Evolutionary conservation across 2,329 filamentous ascomycete genomes (phyloP).

Genomic region (Paecilomyces formosus): DNA sequence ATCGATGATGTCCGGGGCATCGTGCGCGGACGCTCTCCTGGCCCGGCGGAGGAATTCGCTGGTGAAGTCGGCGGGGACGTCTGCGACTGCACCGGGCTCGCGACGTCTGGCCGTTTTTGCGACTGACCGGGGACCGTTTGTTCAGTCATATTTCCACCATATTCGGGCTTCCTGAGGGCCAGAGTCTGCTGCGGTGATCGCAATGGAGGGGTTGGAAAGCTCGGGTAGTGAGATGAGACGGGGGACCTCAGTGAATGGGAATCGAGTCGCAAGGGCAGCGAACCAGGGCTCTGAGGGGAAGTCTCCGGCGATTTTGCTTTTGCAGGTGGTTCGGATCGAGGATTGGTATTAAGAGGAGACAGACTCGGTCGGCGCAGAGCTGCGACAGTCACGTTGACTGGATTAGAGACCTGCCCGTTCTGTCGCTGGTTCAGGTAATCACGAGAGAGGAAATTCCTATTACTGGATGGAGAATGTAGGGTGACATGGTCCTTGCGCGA

Average conservation of each 20-base stretch:
- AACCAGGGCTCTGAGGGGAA: slow-evolving; percentile 17
- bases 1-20: slow-evolving; percentile 75
- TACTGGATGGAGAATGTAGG: slow-evolving; percentile 10
- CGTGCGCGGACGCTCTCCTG: slow-evolving; percentile 22
- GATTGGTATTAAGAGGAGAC: slow-evolving; percentile 23
- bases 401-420: slow-evolving; percentile 16
- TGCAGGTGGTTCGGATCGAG: slow-evolving; percentile 11
- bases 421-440: slow-evolving; percentile 26
- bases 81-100: slow-evolving; percentile 19
- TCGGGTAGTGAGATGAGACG: slow-evolving; percentile 18
- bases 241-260: slow-evolving; percentile 11
- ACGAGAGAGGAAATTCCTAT: slow-evolving; percentile 24
- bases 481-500: slow-evolving; percentile 5
- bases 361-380: slow-evolving; percentile 20
- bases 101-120: slow-evolving; percentile 18
- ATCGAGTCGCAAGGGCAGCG: slow-evolving; percentile 15
- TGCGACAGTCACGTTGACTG: slow-evolving; percentile 11
- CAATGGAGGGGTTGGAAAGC: slow-evolving; percentile 19
- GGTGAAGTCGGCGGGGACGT: slow-evolving; percentile 22
- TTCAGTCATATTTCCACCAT: slow-evolving; percentile 18
- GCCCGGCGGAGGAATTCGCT: slow-evolving; percentile 19
- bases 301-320: slow-evolving; percentile 13
- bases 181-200: slow-evolving; percentile 11
- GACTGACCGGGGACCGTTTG: slow-evolving; percentile 14
- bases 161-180: slow-evolving; percentile 7